Evolutionary conservation across 371 early-diverging fungal species (phyloP), one percentile per base, ranked within the genome.

Genomic region (Mortierella polycephala): DNA sequence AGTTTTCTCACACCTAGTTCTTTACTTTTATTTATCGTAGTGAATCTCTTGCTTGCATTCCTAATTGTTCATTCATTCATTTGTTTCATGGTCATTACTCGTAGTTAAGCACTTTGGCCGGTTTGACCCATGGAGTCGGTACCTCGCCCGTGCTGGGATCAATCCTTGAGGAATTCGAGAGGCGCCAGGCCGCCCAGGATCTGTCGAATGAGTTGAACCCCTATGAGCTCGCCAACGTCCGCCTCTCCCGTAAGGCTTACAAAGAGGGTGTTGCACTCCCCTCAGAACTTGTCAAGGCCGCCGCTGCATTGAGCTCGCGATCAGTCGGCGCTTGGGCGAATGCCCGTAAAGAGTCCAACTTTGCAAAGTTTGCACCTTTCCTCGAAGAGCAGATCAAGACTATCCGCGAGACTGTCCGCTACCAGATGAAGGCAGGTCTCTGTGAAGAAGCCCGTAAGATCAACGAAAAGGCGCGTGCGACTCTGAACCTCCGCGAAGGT

Each of bases 191-290:
- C 2, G 16, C 57, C 16, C 57, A 49, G 21, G 65, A 71, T 11
- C 49, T 79, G 41, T 58, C 64, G 14, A 30, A 42, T 7, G 68
- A 60, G 57, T 39, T 72, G 39, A 67, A 75, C 49, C 45, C 67
- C 21, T 81, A 64, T 42, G 82, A 74, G 69, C 50, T 65, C 14
- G 83, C 83, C 51, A 83, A 83, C 67, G 62, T 83, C 13, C 75
- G 83, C 16, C 62, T 75, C 20, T 61, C 73, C 11, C 37, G 18
- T 52, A 62, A 70, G 40, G 16, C 57, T 13, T 82, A 59, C 68
- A 71, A 60, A 66, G 54, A 59, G n/a, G 68, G 50, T 11, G 62
- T 69, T 5, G 13, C 51, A 16, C 18, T 67, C 9, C 83, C 83
- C 16, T 53, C 39, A 9, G 67, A 69, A 14, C 75, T 83, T 21